Percentiles rank a stretch among this genome's conserved stretches.
phyloP scores from a whole-genome alignment of 108 stramenopile genomes.

The Epithemia pelagica region DNA sequence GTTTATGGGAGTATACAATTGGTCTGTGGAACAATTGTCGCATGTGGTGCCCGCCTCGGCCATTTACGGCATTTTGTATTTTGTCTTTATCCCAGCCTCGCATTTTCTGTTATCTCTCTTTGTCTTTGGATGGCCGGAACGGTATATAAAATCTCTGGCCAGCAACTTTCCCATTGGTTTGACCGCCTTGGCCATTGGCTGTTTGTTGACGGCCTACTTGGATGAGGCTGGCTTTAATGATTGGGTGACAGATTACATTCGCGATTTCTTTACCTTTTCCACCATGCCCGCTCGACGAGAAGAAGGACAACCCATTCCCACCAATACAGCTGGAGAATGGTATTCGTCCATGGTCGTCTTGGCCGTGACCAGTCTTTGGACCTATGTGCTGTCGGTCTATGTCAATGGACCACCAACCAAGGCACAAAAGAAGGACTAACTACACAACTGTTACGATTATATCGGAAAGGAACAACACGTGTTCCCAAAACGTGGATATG shows the following conservation, averaged over 20 bases:
- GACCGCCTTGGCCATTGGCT: constrained; percentile 69
- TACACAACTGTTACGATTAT: too few species aligned
- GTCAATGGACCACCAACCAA: constrained; percentile 56
- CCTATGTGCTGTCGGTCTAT: constrained; percentile 55
- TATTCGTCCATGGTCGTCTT: constrained; percentile 77
- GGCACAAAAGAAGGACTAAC: constrained; percentile 36
- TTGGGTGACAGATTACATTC: constrained; percentile 28
- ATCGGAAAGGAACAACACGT: too few species aligned
- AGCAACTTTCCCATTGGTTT: constrained; percentile 80
- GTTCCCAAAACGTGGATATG: too few species aligned
- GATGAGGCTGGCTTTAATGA: constrained; percentile 61
- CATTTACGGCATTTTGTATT: constrained; percentile 70
- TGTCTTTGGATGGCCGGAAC: constrained; percentile 85
- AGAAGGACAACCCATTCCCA: not conserved
- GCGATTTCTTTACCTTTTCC: constrained; percentile 9
- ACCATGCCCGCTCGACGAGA: constrained; percentile 9
- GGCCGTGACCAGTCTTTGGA: constrained; percentile 73
- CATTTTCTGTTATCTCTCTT: constrained; percentile 57
- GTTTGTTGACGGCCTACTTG: constrained; percentile 63
- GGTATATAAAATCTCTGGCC: constrained; percentile 59
- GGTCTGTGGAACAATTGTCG: constrained; percentile 44
- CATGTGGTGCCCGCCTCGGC: constrained; percentile 45
- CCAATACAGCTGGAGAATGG: constrained; percentile 59
- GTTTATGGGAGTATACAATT: constrained; percentile 77
- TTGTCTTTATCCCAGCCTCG: constrained; percentile 67